Percentiles rank a stretch among this genome's conserved stretches.
phyloP scores from a whole-genome alignment of 2,329 filamentous ascomycete genomes.

The Chaetomium globosum region DNA sequence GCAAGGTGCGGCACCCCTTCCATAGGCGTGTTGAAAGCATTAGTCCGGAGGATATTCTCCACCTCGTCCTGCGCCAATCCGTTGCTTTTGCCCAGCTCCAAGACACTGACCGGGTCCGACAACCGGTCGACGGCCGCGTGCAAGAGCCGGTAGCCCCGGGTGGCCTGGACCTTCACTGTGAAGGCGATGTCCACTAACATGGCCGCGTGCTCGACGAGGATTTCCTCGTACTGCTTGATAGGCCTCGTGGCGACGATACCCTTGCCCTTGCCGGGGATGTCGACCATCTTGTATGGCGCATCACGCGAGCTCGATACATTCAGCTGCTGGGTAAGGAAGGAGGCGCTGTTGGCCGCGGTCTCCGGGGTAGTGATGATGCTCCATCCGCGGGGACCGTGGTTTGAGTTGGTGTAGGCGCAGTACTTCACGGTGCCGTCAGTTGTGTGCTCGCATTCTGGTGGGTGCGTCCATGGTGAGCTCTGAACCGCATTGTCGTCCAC shows the following conservation, averaged over 20 bases:
- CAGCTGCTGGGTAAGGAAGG: slow-evolving; percentile 31
- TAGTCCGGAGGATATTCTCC: slow-evolving; percentile 44
- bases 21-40: slow-evolving; percentile 40
- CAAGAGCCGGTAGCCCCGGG: slow-evolving; percentile 40
- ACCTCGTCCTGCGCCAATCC: slow-evolving; percentile 38
- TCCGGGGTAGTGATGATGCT: slow-evolving; percentile 44
- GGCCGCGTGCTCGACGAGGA: slow-evolving; percentile 43
- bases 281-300: slow-evolving; percentile 39
- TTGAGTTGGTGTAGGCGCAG: slow-evolving; percentile 40
- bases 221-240: slow-evolving; percentile 38
- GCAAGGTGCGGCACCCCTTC: slow-evolving; percentile 35
- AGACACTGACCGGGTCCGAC: slow-evolving; percentile 37
- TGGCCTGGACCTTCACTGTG: slow-evolving; percentile 36
- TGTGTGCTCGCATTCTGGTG: slow-evolving; percentile 35
- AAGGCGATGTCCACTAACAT: slow-evolving; percentile 41
- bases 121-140: slow-evolving; percentile 40
- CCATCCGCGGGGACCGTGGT: slow-evolving; percentile 39
- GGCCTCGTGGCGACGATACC: slow-evolving; percentile 40
- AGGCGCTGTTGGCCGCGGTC: slow-evolving; percentile 39
- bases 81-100: slow-evolving; percentile 39
- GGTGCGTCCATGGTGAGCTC: slow-evolving; percentile 38
- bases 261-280: slow-evolving; percentile 43
- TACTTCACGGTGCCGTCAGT: slow-evolving; percentile 28
- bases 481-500: slow-evolving; percentile 52
- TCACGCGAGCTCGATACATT: slow-evolving; percentile 32